These are phyloP conservation scores for Salix brachista DNA, from an alignment of 345 rosid species.

Conservation along the genomic window DNA sequence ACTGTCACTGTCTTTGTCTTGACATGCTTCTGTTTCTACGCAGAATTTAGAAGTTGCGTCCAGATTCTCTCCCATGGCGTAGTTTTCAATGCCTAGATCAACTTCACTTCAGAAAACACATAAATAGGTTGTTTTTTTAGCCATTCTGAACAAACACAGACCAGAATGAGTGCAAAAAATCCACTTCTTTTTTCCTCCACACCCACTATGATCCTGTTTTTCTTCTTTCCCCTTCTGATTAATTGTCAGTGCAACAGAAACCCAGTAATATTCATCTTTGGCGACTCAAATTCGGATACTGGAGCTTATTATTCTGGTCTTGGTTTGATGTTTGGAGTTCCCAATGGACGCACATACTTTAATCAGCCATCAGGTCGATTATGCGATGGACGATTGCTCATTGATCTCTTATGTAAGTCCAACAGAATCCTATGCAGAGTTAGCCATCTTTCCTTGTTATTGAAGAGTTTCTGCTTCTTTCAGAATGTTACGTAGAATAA, in stretches of 20 bases:
- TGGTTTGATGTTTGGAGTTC: constrained; percentile 32
- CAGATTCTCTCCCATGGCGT: not conserved
- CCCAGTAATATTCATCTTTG: constrained; percentile 20
- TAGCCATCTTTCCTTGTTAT: not conserved
- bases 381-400: constrained; percentile 46
- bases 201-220: not conserved
- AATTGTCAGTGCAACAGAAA: constrained; percentile 27
- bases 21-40: not conserved
- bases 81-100: not conserved
- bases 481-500: not conserved
- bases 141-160: not conserved
- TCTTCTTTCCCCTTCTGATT: constrained; percentile 17
- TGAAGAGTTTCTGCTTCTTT: not conserved
- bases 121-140: not conserved
- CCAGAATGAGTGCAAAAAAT: constrained; percentile 1
- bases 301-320: constrained; percentile 23
- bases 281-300: constrained; percentile 26
- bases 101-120: not conserved
- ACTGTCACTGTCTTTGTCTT: not conserved
- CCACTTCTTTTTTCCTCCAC: too few relatives aligned
- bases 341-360: constrained; percentile 51
- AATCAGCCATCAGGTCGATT: constrained; percentile 33
- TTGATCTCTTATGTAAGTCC: constrained; percentile 58
- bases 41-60: not conserved
- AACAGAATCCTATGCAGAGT: not conserved